These are phyloP conservation scores for Boletus huronensis DNA, from an alignment of 768 basidiomycete genomes.

Conservation along the genomic window DNA sequence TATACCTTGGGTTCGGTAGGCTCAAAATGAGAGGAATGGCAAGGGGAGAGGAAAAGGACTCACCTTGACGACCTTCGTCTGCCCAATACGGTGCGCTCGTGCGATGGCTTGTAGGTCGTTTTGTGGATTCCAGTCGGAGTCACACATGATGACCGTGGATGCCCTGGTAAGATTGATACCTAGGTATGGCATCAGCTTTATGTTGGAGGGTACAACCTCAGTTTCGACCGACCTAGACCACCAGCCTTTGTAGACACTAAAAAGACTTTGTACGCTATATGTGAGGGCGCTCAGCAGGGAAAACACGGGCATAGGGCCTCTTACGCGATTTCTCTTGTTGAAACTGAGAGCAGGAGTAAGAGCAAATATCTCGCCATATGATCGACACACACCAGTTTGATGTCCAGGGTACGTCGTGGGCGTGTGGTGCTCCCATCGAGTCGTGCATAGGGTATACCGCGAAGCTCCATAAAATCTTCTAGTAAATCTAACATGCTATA, in stretches of 20 bases:
- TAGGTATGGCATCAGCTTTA: slow-evolving; percentile 23
- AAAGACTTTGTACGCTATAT: slow-evolving; percentile 59
- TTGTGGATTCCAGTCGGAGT: slow-evolving; percentile 67
- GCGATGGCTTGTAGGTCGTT: slow-evolving; percentile 87
- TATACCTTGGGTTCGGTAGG: slow-evolving; percentile 45
- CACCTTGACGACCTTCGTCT: slow-evolving; percentile 67
- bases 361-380: not conserved
- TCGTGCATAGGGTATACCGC: slow-evolving; percentile 57
- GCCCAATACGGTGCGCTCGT: slow-evolving; percentile 78
- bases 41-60: not conserved
- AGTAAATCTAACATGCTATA: slow-evolving; percentile 63
- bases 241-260: slow-evolving; percentile 70
- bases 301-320: slow-evolving; percentile 12
- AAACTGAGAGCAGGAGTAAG: slow-evolving; percentile 37
- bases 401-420: slow-evolving; percentile 54
- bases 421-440: slow-evolving; percentile 55
- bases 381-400: slow-evolving; percentile 43
- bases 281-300: slow-evolving; percentile 1
- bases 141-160: slow-evolving; percentile 76
- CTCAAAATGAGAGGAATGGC: not conserved
- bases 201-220: not conserved
- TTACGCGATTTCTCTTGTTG: slow-evolving; percentile 56
- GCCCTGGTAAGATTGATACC: slow-evolving; percentile 86
- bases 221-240: slow-evolving; percentile 49
- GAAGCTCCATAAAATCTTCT: slow-evolving; percentile 62